Conservation (phyloP, 2,329 filamentous ascomycete genomes). For the Plectosphaerella plurivora region DNA sequence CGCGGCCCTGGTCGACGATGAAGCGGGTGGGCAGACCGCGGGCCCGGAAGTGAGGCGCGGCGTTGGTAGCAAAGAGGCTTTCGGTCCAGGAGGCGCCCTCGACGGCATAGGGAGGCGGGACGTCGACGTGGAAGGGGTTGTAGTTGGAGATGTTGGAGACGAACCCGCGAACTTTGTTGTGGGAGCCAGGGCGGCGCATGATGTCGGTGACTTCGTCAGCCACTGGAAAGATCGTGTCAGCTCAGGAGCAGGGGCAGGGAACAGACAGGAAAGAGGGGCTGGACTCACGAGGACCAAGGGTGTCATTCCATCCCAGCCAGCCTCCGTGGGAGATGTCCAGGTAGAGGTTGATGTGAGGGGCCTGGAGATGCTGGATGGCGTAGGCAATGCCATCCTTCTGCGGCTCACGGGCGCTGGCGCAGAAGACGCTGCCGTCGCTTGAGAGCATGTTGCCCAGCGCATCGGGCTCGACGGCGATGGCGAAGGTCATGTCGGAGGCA, state of each 20-base stretch:
- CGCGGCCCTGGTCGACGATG: constrained; percentile 40
- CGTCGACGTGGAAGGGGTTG: constrained; percentile 29
- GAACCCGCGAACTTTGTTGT: constrained; percentile 30
- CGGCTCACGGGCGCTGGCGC: constrained; percentile 27
- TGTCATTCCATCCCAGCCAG: constrained; percentile 36
- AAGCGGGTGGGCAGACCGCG: constrained; percentile 35
- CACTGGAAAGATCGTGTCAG: constrained; percentile 17
- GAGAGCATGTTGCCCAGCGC: constrained; percentile 37
- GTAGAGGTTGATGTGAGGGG: constrained; percentile 31
- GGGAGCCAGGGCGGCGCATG: constrained; percentile 25
- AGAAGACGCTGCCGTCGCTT: constrained; percentile 29
- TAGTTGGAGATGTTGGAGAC: constrained; percentile 41
- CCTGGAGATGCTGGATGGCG: constrained; percentile 32
- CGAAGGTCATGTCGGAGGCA: constrained; percentile 33
- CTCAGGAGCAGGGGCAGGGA: neutral
- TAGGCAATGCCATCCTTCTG: constrained; percentile 38
- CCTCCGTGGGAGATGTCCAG: constrained; percentile 37
- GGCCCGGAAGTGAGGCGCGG: constrained; percentile 30
- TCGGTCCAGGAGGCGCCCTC: constrained; percentile 35
- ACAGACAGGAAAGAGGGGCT: neutral
- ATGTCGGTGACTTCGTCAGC: constrained; percentile 35
- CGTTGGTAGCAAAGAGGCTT: constrained; percentile 31
- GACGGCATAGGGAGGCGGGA: constrained; percentile 34
- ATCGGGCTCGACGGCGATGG: constrained; percentile 39
- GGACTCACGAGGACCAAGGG: constrained; percentile 29